Evolutionary conservation across 768 basidiomycete genomes (phyloP).

Genomic region (Gyrodon lividus): DNA sequence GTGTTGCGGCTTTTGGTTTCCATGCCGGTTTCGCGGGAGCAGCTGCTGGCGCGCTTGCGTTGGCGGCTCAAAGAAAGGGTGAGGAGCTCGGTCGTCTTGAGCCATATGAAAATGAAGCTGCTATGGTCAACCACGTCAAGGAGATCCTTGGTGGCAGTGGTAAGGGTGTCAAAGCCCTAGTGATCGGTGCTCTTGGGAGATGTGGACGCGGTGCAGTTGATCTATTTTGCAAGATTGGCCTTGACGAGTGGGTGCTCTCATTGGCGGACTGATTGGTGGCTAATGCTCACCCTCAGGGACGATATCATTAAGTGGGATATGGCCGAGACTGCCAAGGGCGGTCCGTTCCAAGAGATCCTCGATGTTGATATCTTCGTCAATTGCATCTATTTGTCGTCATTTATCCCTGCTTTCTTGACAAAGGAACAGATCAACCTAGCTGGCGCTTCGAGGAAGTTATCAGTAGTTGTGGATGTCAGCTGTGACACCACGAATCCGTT

Average conservation of each 20-base stretch:
- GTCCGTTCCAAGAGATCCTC: constrained; percentile 93
- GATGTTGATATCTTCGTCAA: constrained; percentile 98
- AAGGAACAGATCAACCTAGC: constrained; percentile 68
- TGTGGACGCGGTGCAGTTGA: constrained; percentile 96
- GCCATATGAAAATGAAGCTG: constrained; percentile 81
- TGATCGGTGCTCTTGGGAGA: constrained; percentile 93
- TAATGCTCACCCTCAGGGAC: constrained; percentile 48
- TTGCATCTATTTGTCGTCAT: constrained; percentile 93
- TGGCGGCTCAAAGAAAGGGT: constrained; percentile 63
- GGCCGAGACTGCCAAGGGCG: constrained; percentile 94
- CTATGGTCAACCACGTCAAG: constrained; percentile 79
- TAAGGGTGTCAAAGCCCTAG: constrained; percentile 78
- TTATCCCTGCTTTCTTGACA: constrained; percentile 83
- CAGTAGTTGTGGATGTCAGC: constrained; percentile 93
- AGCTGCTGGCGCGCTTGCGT: constrained; percentile 83
- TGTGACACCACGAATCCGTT: constrained; percentile 99
- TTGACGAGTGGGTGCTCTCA: constrained; percentile 71
- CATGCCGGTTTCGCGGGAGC: constrained; percentile 99
- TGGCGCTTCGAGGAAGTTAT: constrained; percentile 63
- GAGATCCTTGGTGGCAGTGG: constrained; percentile 62
- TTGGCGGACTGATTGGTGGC: not conserved
- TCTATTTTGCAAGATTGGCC: constrained; percentile 92
- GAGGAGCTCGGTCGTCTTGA: constrained; percentile 63
- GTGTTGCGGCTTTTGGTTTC: constrained; percentile 97
- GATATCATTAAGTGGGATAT: constrained; percentile 98